Conservation (phyloP, 371 early-diverging fungal species). For the Circinella umbellata region DNA sequence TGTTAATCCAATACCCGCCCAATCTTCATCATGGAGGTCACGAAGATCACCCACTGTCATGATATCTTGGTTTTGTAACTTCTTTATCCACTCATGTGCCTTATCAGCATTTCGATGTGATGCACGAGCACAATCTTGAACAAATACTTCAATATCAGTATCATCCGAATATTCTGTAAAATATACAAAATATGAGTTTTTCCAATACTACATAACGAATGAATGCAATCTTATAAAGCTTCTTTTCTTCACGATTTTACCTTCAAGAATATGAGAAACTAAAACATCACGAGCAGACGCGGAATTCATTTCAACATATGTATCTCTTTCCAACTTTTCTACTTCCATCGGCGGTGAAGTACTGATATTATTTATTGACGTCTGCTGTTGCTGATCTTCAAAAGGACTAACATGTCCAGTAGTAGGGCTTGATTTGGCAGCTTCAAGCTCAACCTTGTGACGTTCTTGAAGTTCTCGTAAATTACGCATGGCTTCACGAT, state of each 20-base stretch:
- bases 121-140: conserved; percentile 68
- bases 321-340: conserved; percentile 9
- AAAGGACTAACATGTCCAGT: background rate
- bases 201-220: no score
- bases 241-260: conserved; percentile 16
- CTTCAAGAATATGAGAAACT: conserved; percentile 48
- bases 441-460: conserved; percentile 11
- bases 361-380: no score
- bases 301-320: conserved; percentile 5
- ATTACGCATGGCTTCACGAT: conserved; percentile 42
- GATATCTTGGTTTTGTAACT: conserved; percentile 78
- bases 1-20: conserved; percentile 80
- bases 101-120: conserved; percentile 76
- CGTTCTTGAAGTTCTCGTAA: conserved; percentile 26
- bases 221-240: no score
- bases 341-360: background rate
- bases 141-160: conserved; percentile 72
- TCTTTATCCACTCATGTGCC: conserved; percentile 77
- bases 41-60: conserved; percentile 85
- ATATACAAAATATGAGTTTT: no score
- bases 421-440: background rate
- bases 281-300: conserved; percentile 41
- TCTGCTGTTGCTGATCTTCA: background rate
- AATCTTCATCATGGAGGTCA: conserved; percentile 81
- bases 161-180: conserved; percentile 65